Evolutionary conservation across 441 rosid genomes (phyloP), one percentile per base, ranked within the genome.

Genomic region (Manihot esculenta): DNA sequence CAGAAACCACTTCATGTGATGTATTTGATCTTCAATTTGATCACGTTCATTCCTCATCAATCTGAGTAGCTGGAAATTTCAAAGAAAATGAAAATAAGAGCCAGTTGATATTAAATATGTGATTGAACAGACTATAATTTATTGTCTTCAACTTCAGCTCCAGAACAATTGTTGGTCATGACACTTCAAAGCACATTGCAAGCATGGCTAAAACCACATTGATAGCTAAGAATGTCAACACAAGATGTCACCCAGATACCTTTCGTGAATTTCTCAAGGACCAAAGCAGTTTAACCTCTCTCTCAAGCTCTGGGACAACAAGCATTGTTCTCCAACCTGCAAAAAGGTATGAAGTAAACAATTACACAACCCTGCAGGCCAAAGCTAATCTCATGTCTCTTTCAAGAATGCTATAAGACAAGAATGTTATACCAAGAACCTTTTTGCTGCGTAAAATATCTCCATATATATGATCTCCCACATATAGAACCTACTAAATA

Each of bases 271-370:
- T 89, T 83, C 95, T 87, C 73, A 88, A 72, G 76, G 84, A 83
- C 89, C 92, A 93, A 20, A 95, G 90, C 76, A 95, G 86, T 77
- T 91, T 85, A 63, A 95, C 94, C 83, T 95, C 99, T 74, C 88
- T 91, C 78, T 91, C 98, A 75, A 95, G 95, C 86, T 95, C 99
- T 51, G 99, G 97, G 70, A 95, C 97, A 72, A 95, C 89, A 71
- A 95, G 98, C 99, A 93, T 93, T 44, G 99, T 95, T 72, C 98
- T 92, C 97, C 99, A 95, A 33, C 98, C 99, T 95, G 78, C 58
- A n/a, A n/a, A n/a, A n/a, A n/a, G n/a, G n/a, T n/a, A n/a, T n/a
- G n/a, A n/a, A n/a, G n/a, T n/a, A n/a, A n/a, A n/a, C n/a, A n/a
- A n/a, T n/a, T n/a, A n/a, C n/a, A n/a, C n/a, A 7, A 3, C 15